Conservation (phyloP, 345 rosid species). For the Brassica cretica region DNA sequence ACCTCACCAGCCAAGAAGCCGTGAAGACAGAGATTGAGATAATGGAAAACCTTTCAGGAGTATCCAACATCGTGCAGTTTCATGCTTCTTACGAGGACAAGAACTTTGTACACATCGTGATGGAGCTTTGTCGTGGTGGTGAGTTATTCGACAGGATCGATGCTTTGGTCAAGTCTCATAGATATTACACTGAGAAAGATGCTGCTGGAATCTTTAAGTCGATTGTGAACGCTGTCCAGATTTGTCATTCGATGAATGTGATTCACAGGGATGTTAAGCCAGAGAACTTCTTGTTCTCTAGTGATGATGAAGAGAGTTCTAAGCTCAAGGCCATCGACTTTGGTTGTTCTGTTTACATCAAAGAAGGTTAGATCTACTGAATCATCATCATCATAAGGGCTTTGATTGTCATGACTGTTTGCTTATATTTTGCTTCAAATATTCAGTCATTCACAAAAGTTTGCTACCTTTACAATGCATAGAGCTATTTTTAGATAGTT, state of each 20-base stretch:
- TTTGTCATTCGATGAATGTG: not conserved
- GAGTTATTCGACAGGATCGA: constrained; percentile 50
- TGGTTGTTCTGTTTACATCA: constrained; percentile 70
- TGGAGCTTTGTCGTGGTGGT: constrained; percentile 41
- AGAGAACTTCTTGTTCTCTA: not conserved
- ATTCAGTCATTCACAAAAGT: too few relatives aligned
- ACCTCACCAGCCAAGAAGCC: not conserved
- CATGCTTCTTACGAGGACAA: constrained; percentile 60
- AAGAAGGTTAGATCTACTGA: constrained; percentile 48
- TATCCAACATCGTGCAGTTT: constrained; percentile 65
- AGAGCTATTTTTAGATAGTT: not conserved
- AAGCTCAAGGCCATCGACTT: constrained; percentile 75
- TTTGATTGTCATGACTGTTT: too few relatives aligned
- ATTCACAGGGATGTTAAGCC: not conserved
- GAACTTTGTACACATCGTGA: constrained; percentile 64
- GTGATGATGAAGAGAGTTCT: constrained; percentile 51
- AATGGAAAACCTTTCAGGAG: constrained; percentile 47
- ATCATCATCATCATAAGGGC: not conserved
- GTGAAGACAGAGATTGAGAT: not conserved
- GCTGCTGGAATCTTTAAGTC: constrained; percentile 56
- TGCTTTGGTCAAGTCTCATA: constrained; percentile 32
- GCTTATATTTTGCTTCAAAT: too few relatives aligned
- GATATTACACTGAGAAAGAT: constrained; percentile 66
- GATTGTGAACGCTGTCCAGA: constrained; percentile 57
- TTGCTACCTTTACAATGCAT: too few relatives aligned